Evolutionary conservation across 345 rosid species (phyloP).

Genomic region (Acer saccharum): DNA sequence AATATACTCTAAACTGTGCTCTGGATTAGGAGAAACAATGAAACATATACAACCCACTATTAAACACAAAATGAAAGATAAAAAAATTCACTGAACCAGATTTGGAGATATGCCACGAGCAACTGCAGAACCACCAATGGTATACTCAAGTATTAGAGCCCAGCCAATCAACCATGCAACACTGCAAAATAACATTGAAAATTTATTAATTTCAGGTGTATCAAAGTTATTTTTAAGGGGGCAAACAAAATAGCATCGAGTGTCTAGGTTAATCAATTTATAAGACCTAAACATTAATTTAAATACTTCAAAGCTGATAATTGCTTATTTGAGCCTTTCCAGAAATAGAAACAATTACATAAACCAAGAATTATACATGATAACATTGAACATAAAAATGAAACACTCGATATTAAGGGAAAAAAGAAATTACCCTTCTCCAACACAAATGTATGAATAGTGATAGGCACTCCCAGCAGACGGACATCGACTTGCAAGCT

Average conservation of each 20-base stretch:
- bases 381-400: conserved; percentile 2
- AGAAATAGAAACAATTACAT: neutral
- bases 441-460: conserved; percentile 87
- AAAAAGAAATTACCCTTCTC: conserved; percentile 70
- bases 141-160: conserved; percentile 89
- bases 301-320: neutral
- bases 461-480: conserved; percentile 99
- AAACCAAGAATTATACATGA: neutral
- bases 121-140: conserved; percentile 93
- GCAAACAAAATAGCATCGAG: neutral
- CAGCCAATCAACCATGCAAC: conserved; percentile 98
- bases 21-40: neutral
- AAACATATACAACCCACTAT: neutral
- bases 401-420: neutral
- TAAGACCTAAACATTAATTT: neutral
- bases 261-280: neutral
- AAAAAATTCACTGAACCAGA: conserved; percentile 44
- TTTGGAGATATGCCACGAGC: conserved; percentile 93
- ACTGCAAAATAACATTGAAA: conserved; percentile 32
- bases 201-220: neutral
- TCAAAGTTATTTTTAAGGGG: neutral
- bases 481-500: conserved; percentile 91
- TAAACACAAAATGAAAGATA: neutral
- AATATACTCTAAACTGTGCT: neutral
- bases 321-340: neutral